A percentile compares a stretch with the other conserved stretches of the same genome.
These are phyloP conservation scores for Glaciozyma martinii DNA, from an alignment of 768 basidiomycete species.

Conservation along the genomic window DNA sequence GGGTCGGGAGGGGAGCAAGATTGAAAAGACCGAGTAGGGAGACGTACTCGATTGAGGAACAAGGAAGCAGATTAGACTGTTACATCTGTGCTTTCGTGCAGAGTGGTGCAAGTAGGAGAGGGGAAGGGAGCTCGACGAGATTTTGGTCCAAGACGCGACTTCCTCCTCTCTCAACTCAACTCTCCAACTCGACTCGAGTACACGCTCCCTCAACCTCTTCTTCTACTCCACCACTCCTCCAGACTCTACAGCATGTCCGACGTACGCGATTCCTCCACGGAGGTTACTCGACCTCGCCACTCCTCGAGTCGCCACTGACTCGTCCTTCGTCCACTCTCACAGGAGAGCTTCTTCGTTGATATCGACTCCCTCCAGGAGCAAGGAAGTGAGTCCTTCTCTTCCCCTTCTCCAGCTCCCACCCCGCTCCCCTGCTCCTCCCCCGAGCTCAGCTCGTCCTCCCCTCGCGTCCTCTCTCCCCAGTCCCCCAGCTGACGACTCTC, in stretches of 20 bases:
- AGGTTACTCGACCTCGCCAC: background rate
- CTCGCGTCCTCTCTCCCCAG: no score
- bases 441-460: background rate
- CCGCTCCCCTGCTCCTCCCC: background rate
- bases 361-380: constrained; percentile 25
- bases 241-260: background rate
- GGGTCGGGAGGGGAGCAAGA: constrained; percentile 60
- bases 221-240: no score
- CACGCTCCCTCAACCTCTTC: no score
- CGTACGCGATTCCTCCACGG: background rate
- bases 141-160: no score
- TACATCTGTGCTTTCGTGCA: no score
- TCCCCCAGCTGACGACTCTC: background rate
- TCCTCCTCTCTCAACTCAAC: no score
- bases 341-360: constrained; percentile 24
- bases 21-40: constrained; percentile 46
- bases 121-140: no score
- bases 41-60: no score
- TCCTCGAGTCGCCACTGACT: background rate
- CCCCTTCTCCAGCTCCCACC: constrained; percentile 48
- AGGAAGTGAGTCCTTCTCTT: constrained; percentile 1
- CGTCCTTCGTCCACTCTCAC: background rate
- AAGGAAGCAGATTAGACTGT: no score
- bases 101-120: no score
- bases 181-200: no score